These are phyloP conservation scores for Protomyces macrosporus DNA, from an alignment of 1,139 yeast genomes.

Conservation along the genomic window DNA sequence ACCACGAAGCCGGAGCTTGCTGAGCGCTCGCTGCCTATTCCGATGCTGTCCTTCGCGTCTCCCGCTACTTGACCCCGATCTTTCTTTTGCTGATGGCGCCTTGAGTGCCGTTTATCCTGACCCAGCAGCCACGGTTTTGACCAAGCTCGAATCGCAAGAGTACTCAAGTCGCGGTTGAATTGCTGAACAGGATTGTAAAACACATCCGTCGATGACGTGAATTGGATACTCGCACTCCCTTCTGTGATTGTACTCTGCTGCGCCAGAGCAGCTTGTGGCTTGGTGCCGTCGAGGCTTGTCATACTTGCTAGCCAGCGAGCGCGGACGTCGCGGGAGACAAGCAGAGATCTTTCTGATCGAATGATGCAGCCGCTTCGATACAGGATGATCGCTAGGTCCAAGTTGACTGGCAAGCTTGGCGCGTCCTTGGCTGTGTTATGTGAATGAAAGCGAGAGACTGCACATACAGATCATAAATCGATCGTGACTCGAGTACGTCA, in stretches of 20 bases:
- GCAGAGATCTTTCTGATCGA: too few relatives aligned
- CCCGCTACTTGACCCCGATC: constrained; percentile 28
- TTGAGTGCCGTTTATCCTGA: constrained; percentile 38
- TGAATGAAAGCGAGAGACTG: too few relatives aligned
- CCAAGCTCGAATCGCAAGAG: constrained; percentile 83
- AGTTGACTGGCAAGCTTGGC: too few relatives aligned
- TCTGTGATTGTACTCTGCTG: constrained; percentile 41
- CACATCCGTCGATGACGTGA: constrained; percentile 69
- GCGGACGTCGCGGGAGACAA: too few relatives aligned
- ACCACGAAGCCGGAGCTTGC: constrained; percentile 47
- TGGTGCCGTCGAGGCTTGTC: too few relatives aligned
- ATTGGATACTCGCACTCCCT: constrained; percentile 74
- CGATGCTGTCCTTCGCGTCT: constrained; percentile 8
- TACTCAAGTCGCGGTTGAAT: constrained; percentile 86
- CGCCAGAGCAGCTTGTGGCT: too few relatives aligned
- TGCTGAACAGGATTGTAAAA: constrained; percentile 96
- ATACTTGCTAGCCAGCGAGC: too few relatives aligned
- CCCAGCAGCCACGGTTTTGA: constrained; percentile 49
- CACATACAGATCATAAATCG: too few relatives aligned
- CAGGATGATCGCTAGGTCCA: too few relatives aligned
- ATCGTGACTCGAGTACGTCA: too few relatives aligned
- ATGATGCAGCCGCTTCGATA: too few relatives aligned
- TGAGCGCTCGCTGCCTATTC: neutral
- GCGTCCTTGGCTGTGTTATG: too few relatives aligned
- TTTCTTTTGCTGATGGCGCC: constrained; percentile 34